Percentiles rank a stretch among this genome's conserved stretches.
phyloP scores from a whole-genome alignment of 2,329 filamentous ascomycete species.

The Sporothrix globosa region DNA sequence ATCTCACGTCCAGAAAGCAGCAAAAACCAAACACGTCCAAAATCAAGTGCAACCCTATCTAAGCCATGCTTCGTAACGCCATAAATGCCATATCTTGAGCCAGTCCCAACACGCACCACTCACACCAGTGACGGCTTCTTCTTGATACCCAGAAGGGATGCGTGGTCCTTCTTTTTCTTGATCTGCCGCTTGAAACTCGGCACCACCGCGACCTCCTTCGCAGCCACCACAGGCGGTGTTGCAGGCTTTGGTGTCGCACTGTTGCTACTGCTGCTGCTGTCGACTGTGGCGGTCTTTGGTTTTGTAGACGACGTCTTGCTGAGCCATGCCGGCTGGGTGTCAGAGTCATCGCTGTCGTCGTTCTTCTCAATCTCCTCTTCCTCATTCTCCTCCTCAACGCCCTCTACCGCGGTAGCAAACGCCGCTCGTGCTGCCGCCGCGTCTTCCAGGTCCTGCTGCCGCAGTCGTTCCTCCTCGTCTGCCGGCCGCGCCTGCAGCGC shows the following conservation, averaged over 20 bases:
- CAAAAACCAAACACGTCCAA: neutral
- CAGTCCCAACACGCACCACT: slow-evolving; percentile 30
- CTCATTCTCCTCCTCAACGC: slow-evolving; percentile 50
- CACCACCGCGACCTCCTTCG: neutral
- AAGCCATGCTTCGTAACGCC: neutral
- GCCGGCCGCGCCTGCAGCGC: slow-evolving; percentile 56
- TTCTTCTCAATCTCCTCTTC: slow-evolving; percentile 46
- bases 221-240: neutral
- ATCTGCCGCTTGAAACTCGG: slow-evolving; percentile 72
- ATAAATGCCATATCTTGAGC: neutral
- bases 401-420: slow-evolving; percentile 67
- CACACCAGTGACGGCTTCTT: slow-evolving; percentile 70
- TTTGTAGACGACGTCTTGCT: slow-evolving; percentile 38
- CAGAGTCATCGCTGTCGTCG: neutral
- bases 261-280: slow-evolving; percentile 42
- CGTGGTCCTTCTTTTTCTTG: slow-evolving; percentile 86
- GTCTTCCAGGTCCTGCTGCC: slow-evolving; percentile 77
- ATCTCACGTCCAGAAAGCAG: no score
- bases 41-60: neutral
- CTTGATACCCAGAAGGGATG: slow-evolving; percentile 80
- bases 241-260: slow-evolving; percentile 40
- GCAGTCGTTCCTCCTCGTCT: slow-evolving; percentile 63
- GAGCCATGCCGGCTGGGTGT: slow-evolving; percentile 12
- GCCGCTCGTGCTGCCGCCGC: slow-evolving; percentile 78
- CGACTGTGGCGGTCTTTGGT: slow-evolving; percentile 37